phyloP scores from a whole-genome alignment of 2,329 filamentous ascomycete species.

The Epichloe coenophiala region DNA sequence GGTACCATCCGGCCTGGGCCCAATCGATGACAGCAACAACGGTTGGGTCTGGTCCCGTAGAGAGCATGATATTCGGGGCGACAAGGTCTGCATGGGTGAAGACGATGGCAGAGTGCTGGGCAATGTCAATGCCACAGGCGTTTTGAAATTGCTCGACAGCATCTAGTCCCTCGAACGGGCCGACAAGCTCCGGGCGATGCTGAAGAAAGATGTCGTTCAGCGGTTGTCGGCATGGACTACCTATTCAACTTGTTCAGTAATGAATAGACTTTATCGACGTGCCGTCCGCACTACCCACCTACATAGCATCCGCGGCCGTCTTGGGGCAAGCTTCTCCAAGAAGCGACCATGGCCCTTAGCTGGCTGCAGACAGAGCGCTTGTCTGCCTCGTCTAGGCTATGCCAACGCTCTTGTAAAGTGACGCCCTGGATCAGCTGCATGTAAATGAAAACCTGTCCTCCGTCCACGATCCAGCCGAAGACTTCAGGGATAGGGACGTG shows the following conservation, averaged over 20 bases:
- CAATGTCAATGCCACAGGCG: constrained; percentile 17
- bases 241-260: constrained; percentile 12
- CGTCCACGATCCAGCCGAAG: constrained; percentile 14
- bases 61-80: constrained; percentile 14
- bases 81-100: constrained; percentile 16
- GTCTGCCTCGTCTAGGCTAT: constrained; percentile 8
- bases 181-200: constrained; percentile 9
- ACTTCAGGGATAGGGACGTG: constrained; percentile 20
- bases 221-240: constrained; percentile 14
- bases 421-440: constrained; percentile 12
- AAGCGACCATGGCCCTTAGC: constrained; percentile 12
- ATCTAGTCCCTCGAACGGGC: constrained; percentile 17
- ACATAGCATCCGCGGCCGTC: constrained; percentile 8
- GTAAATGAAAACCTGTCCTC: constrained; percentile 13
- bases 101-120: constrained; percentile 9
- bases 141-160: constrained; percentile 19
- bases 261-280: neutral
- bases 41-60: constrained; percentile 7
- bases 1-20: constrained; percentile 20
- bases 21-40: constrained; percentile 16
- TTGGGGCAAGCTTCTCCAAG: constrained; percentile 9
- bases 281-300: constrained; percentile 5
- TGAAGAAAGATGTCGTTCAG: constrained; percentile 20
- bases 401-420: constrained; percentile 11
- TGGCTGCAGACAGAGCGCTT: constrained; percentile 17